Base-by-base conservation (phyloP, 2,329 filamentous ascomycete genomes). In the Microcyclosporella mali region DNA sequence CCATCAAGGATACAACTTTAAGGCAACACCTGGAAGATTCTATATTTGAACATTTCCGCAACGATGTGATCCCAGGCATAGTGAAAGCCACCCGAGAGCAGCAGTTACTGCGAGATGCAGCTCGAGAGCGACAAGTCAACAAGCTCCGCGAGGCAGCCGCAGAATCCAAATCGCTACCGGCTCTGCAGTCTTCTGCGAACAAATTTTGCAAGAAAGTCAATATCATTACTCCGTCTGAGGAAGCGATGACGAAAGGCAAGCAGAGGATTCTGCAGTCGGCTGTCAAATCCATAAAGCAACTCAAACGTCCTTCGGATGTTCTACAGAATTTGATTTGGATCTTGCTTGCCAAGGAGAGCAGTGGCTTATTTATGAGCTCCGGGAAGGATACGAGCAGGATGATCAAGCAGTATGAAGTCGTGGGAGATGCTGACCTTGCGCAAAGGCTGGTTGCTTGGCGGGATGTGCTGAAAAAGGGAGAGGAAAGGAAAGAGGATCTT, bases 331-430 rank as follows among this genome's bases (percentile, higher is more conserved):
- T 57, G 3, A 49, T 58, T 15, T 63, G 61, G 61, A 48, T 63
- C 8, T 33, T 58, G 37, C 49, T 62, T 19, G 54, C 56, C 4
- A 28, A 33, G 4, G 25, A 46, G 12, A 46, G 43, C 17, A 50
- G 56, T 2, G 56, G 50, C 1, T 21, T 62, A 18, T 63, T 55
- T 36, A 51, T 62, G 33, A 59, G 56, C 42, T 51, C 55, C 3
- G 61, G 61, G 12, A 62, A 58, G 37, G 61, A 63, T 37, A 62
- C 60, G 6, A 61, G 51, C 12, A 45, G 60, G 32, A 62, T 63
- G 61, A 58, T 63, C 37, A 60, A 57, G 41, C 51, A 51, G 38
- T 56, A 50, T 21, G 40, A 46, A 15, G 33, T 16, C 33, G 42
- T 48, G 19, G 50, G 48, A 9, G 45, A 56, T 39, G 43, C 19